phyloP scores from a whole-genome alignment of 2,329 filamentous ascomycete genomes.

The Epichloe brachyelytri region DNA sequence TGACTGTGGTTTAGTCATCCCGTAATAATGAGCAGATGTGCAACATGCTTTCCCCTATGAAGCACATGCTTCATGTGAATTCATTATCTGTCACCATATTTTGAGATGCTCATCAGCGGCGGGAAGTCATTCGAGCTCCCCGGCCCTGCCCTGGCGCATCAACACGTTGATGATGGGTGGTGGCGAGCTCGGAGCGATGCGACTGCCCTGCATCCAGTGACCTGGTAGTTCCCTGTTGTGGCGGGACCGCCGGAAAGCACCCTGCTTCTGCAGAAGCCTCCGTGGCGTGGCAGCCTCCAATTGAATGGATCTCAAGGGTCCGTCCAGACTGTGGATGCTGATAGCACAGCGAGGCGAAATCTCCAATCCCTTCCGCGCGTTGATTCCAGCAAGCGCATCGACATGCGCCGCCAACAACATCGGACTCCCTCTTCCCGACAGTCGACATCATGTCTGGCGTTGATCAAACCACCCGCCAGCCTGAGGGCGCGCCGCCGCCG shows the following conservation, averaged over 20 bases:
- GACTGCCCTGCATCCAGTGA: too few species aligned
- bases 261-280: too few species aligned
- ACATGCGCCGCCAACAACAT: background rate
- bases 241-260: background rate
- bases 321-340: background rate
- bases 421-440: background rate
- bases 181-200: too few species aligned
- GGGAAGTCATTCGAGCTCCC: background rate
- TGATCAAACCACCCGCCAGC: constrained; percentile 6
- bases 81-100: too few species aligned
- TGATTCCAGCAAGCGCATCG: background rate
- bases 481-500: constrained; percentile 11
- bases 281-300: too few species aligned
- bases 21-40: background rate
- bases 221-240: background rate
- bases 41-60: background rate
- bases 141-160: too few species aligned
- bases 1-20: background rate
- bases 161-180: too few species aligned
- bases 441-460: constrained; percentile 1
- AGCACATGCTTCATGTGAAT: too few species aligned
- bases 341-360: background rate
- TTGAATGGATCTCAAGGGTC: too few species aligned
- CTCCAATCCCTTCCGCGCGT: background rate
- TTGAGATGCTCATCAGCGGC: background rate